Evolutionary conservation across 371 early-diverging fungal species (phyloP), one percentile per base, ranked within the genome.

Genomic region (Mortierella sp.): DNA sequence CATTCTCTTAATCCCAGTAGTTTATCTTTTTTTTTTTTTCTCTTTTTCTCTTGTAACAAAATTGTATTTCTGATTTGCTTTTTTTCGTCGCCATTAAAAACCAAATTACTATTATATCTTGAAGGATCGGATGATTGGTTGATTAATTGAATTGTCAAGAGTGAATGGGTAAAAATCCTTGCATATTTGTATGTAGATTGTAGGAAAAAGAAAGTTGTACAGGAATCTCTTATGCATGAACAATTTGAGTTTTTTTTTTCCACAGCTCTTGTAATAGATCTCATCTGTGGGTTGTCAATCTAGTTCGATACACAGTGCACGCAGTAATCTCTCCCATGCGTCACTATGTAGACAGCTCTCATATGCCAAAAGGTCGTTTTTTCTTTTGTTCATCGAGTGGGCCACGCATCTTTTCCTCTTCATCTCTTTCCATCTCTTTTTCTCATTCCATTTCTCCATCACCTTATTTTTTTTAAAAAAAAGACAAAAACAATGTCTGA

Each of bases 401-500:
- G 48, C 6, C n/a, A 19, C 7, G 3, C 32, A 48, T 28, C 55
- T 24, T 24, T 55, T 28, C 28, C 52, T 43, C 45, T 19, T 48
- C 59, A 47, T 58, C 55, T 10, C 66, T 61, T 52, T 43, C 24
- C 38, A 47, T 48, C 33, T 55, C 43, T 19, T 58, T 28, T 40
- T 40, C 41, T 50, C 58, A n/a, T n/a, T 32, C 36, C 47, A 28
- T 41, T 40, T 33, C 47, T 33, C 55, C 50, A 50, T n/a, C 36
- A 32, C 32, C 24, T 19, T 47, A 9, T 40, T 50, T 47, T 47
- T 40, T 50, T 41, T n/a, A n/a, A 53, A 16, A 45, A 24, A 41
- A 10, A 43, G 4, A 62, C 8, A 53, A 21, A 40, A 55, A 52
- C 65, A 48, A 95, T 95, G 95, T 87, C 90, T 57, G 94, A 94